These are phyloP conservation scores for Septoria linicola DNA, from an alignment of 2,329 filamentous ascomycete genomes.

Conservation along the genomic window DNA sequence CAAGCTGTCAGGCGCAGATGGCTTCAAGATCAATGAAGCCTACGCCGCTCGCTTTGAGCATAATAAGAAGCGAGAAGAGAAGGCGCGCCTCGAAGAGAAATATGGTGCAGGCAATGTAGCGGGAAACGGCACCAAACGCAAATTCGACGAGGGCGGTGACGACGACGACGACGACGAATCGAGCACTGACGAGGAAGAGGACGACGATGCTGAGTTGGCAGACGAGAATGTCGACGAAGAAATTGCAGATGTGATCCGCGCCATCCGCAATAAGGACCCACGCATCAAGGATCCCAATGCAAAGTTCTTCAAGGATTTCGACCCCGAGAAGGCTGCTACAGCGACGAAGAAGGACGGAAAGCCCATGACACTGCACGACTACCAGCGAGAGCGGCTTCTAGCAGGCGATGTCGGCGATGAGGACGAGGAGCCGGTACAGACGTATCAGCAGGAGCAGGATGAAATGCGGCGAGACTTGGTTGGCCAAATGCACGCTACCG, in stretches of 20 bases:
- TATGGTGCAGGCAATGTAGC: conserved; percentile 57
- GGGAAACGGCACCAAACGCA: conserved; percentile 20
- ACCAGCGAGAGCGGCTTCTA: conserved; percentile 87
- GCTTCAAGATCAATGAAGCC: conserved; percentile 81
- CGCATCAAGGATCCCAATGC: conserved; percentile 78
- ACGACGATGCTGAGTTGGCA: conserved; percentile 83
- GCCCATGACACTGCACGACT: conserved; percentile 82
- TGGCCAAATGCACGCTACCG: conserved; percentile 72
- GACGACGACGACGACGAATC: conserved; percentile 62
- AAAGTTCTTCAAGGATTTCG: conserved; percentile 72
- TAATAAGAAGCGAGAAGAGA: conserved; percentile 95
- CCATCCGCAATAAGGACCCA: conserved; percentile 87
- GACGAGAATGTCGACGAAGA: conserved; percentile 83
- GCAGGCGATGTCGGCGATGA: conserved; percentile 65
- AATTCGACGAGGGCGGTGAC: conserved; percentile 49
- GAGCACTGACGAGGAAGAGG: conserved; percentile 73
- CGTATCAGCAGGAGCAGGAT: conserved; percentile 87
- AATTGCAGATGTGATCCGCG: conserved; percentile 81
- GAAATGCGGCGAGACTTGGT: conserved; percentile 75
- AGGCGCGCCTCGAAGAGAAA: conserved; percentile 81
- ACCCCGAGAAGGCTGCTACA: conserved; percentile 49
- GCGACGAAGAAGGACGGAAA: conserved; percentile 62
- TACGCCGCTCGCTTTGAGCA: conserved; percentile 88
- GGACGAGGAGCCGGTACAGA: conserved; percentile 60
- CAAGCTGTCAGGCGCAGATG: conserved; percentile 21